phyloP scores from a whole-genome alignment of 2,329 filamentous ascomycete genomes.

The Chalaropsis ovoidea region DNA sequence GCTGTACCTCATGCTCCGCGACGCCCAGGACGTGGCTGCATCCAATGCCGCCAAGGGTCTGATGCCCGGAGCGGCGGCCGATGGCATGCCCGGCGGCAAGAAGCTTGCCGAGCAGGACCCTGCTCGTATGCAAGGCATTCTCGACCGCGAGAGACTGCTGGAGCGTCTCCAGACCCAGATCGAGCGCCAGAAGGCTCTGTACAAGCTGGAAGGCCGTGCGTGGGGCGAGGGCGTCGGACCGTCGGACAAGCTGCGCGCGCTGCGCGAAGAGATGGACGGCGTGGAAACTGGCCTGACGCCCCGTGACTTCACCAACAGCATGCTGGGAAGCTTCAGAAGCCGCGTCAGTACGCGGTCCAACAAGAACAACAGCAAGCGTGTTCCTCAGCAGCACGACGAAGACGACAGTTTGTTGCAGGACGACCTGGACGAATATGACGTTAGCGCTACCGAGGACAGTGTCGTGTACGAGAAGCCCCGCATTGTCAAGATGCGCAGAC shows the following conservation, averaged over 20 bases:
- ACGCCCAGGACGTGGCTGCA: conserved; percentile 91
- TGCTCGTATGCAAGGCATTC: conserved; percentile 75
- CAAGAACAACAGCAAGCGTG: conserved; percentile 37
- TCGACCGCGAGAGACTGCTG: conserved; percentile 88
- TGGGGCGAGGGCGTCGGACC: conserved; percentile 73
- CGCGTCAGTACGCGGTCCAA: conserved; percentile 48
- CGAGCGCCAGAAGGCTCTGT: conserved; percentile 93
- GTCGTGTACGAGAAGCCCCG: conserved; percentile 68
- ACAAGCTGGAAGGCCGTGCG: conserved; percentile 86
- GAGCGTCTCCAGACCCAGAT: conserved; percentile 89
- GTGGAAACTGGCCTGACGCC: conserved; percentile 38
- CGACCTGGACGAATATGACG: conserved; percentile 45
- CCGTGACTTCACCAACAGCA: conserved; percentile 55
- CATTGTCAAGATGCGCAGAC: conserved; percentile 67
- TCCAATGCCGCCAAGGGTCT: conserved; percentile 58
- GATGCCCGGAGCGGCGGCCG: conserved; percentile 27
- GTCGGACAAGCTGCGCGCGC: conserved; percentile 80
- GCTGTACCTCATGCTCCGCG: conserved; percentile 93
- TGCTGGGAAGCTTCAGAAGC: conserved; percentile 62
- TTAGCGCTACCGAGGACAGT: conserved; percentile 44
- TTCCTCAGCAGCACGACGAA: conserved; percentile 39
- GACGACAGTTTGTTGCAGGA: conserved; percentile 32
- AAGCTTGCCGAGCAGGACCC: conserved; percentile 53
- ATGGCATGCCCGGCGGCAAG: conserved; percentile 38
- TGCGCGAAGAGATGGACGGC: conserved; percentile 89